Evolutionary conservation across 768 basidiomycete species (phyloP).

Genomic region (Pleurotus cornucopiae): DNA sequence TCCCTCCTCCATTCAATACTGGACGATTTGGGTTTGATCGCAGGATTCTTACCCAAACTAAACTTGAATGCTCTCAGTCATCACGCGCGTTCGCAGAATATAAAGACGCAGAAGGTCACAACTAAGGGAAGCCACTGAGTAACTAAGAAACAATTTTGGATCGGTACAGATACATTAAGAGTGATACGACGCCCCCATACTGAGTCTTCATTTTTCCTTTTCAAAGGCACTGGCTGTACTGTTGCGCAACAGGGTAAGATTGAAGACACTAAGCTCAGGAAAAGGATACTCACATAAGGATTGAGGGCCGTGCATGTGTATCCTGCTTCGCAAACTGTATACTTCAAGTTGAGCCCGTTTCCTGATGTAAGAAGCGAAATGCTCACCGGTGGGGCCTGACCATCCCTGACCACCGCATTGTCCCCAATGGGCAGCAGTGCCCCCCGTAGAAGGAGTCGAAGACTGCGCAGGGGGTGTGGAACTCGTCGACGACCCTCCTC

Average conservation of each 20-base stretch:
- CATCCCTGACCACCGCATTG: constrained; percentile 30
- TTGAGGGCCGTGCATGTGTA: constrained; percentile 16
- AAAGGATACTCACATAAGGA: constrained; percentile 14
- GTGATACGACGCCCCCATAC: background rate
- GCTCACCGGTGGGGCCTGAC: constrained; percentile 19
- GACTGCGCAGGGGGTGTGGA: constrained; percentile 8
- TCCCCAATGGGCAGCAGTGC: constrained; percentile 18
- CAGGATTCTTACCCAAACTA: too few species aligned
- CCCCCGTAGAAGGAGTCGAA: constrained; percentile 11
- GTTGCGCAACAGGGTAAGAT: constrained; percentile 15
- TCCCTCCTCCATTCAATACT: too few species aligned
- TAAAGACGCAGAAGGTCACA: too few species aligned
- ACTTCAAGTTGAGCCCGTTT: background rate
- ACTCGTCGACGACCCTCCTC: constrained; percentile 13
- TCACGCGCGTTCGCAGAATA: too few species aligned
- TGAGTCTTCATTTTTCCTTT: background rate
- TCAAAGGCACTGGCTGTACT: constrained; percentile 31
- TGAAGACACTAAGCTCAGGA: background rate
- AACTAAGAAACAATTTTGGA: too few species aligned
- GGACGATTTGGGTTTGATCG: too few species aligned
- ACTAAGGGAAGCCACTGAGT: too few species aligned
- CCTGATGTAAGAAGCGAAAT: too few species aligned
- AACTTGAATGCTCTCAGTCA: too few species aligned
- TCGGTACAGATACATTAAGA: too few species aligned
- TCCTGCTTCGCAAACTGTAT: constrained; percentile 13